Base-by-base conservation (phyloP, 495 filamentous ascomycete genomes). In the Cenococcum geophilum region DNA sequence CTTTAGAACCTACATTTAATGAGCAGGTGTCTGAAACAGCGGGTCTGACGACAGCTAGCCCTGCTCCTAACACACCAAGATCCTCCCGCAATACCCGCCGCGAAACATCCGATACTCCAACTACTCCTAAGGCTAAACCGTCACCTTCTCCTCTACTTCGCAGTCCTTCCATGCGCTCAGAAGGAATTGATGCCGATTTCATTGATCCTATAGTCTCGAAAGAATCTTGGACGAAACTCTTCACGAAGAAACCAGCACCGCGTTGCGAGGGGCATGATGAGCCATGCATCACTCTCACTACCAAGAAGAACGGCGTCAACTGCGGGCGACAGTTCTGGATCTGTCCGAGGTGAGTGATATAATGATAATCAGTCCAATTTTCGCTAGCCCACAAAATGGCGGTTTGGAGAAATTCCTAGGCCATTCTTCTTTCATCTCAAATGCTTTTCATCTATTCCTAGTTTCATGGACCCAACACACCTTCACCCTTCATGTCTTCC, bases 251-350 rank as follows among this genome's bases (percentile, higher is more conserved):
- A 55, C 73, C 78, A 0, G 76, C 83, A 2, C 93, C 93, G 1
- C 79, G 77, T 55, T 98, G 93, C 71, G 91, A 96, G 49, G 76
- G 76, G 34, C 93, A 98, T 70, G 77, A 82, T 55, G 93, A 98
- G 58, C 87, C 89, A 16, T 97, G 93, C 71, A 85, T 89, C 55
- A 88, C 78, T 54, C 65, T 91, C 35, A 79, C 83, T 8, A 95
- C 91, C 6, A 96, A 90, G 75, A 98, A 97, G 68, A 79, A 86
- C 0, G 93, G 93, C 1, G 73, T 86, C 54, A 97, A 98, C 66
- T 81, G 82, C 61, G 91, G 91, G 12, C 76, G 91, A 32, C 82
- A 86, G 0, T 96, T 96, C 75, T 96, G 89, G 82, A 88, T 92
- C 59, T 96, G 91, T 69, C 69, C 86, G 1, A 78, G 71, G 64